phyloP scores from a whole-genome alignment of 192 early-diverging fungal species.

The Backusella mclennaniae region DNA sequence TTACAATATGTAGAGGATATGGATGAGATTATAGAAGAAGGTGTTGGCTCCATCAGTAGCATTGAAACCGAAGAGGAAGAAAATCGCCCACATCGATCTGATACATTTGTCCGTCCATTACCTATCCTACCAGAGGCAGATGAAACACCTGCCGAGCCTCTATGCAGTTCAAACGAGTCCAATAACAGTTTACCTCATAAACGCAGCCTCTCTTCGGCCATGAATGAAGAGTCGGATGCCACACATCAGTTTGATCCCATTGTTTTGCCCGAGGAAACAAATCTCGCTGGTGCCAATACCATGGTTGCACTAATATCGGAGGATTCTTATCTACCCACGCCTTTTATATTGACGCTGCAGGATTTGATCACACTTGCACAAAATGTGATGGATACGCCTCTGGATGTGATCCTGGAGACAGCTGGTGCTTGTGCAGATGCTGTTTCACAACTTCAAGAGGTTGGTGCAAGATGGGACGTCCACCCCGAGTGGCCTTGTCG shows the following conservation, averaged over 20 bases:
- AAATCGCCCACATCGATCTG: not conserved
- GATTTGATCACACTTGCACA: conserved; percentile 71
- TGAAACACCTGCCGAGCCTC: not conserved
- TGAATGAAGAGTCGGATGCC: not conserved
- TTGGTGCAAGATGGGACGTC: conserved; percentile 62
- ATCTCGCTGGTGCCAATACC: not conserved
- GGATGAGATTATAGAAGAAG: conserved; percentile 32
- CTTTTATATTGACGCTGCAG: conserved; percentile 61
- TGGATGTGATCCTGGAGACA: conserved; percentile 56
- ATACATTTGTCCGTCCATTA: not conserved
- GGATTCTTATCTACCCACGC: conserved; percentile 53
- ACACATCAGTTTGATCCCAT: not conserved
- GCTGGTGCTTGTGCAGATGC: conserved; percentile 56
- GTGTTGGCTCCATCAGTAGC: conserved; percentile 19
- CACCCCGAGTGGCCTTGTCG: conserved; percentile 66
- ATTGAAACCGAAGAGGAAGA: conserved; percentile 27
- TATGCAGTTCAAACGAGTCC: not conserved
- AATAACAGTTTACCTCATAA: conserved; percentile 13
- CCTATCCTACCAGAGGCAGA: not conserved
- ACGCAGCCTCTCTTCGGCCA: not conserved
- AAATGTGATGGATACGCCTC: conserved; percentile 67
- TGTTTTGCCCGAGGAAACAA: not conserved
- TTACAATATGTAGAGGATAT: conserved; percentile 50
- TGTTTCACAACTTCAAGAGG: conserved; percentile 55
- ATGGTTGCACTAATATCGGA: conserved; percentile 48